A percentile compares a stretch with the other conserved stretches of the same genome.
phyloP scores from a whole-genome alignment of 2,329 filamentous ascomycete genomes.

The Neonectria magnoliae region DNA sequence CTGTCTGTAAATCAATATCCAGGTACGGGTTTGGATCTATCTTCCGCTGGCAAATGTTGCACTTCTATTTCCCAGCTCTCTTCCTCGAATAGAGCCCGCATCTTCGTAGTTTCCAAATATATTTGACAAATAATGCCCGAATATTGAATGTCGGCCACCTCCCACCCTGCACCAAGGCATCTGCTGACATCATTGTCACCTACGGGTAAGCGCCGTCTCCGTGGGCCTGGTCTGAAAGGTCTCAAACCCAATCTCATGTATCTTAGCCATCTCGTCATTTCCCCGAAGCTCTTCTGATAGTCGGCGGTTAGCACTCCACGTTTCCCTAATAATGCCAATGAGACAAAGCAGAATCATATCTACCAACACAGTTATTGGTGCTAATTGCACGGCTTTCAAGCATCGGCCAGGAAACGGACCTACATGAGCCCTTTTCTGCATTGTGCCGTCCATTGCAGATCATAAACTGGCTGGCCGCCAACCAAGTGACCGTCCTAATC shows the following conservation, averaged over 20 bases:
- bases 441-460: background rate
- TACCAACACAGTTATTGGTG: background rate
- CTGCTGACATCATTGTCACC: background rate
- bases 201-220: background rate
- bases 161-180: background rate
- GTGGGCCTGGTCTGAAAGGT: background rate
- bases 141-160: background rate
- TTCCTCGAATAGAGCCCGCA: background rate
- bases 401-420: background rate
- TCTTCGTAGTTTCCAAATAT: background rate
- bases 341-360: background rate
- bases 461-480: background rate
- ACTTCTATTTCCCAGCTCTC: too few relatives aligned
- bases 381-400: background rate
- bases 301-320: background rate
- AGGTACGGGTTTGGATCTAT: background rate
- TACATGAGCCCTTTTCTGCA: background rate
- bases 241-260: slow-evolving; percentile 5
- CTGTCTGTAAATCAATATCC: background rate
- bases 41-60: too few relatives aligned
- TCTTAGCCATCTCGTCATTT: slow-evolving; percentile 2
- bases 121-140: background rate
- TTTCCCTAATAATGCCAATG: background rate
- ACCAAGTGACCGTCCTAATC: background rate
- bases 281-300: background rate